Evolutionary conservation across 305 asterid species (phyloP).

Genomic region (Fraxinus platypoda): DNA sequence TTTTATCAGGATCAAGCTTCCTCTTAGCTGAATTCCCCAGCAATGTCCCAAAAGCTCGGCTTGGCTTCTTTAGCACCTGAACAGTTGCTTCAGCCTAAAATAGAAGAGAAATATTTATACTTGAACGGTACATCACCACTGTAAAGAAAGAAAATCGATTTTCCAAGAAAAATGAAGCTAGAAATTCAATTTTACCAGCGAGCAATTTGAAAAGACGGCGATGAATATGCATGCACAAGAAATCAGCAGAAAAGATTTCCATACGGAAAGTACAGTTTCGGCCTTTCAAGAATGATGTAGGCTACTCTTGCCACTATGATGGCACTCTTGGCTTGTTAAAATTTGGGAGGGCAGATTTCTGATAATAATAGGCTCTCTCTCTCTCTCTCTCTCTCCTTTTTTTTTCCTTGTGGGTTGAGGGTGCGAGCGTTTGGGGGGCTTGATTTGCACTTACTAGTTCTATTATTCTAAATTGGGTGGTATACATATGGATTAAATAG

Average conservation of each 20-base stretch:
- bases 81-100: constrained; percentile 64
- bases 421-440: not conserved
- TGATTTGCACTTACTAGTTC: not conserved
- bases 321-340: not conserved
- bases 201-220: not conserved
- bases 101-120: constrained; percentile 11
- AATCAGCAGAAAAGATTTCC: constrained; percentile 13
- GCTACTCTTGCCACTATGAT: not conserved
- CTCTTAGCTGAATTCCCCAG: constrained; percentile 71
- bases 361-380: not conserved
- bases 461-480: not conserved
- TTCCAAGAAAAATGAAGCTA: not conserved
- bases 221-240: not conserved
- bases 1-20: constrained; percentile 61
- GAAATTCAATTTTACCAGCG: not conserved
- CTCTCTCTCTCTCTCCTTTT: not conserved
- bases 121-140: constrained; percentile 1
- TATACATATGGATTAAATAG: constrained; percentile 9
- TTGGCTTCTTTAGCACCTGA: constrained; percentile 75
- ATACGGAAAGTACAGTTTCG: not conserved
- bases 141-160: constrained; percentile 1
- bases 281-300: not conserved
- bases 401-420: not conserved
- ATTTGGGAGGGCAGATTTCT: not conserved
- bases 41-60: constrained; percentile 78